Conservation (phyloP, 345 rosid genomes). For the Rhizophora mangle region DNA sequence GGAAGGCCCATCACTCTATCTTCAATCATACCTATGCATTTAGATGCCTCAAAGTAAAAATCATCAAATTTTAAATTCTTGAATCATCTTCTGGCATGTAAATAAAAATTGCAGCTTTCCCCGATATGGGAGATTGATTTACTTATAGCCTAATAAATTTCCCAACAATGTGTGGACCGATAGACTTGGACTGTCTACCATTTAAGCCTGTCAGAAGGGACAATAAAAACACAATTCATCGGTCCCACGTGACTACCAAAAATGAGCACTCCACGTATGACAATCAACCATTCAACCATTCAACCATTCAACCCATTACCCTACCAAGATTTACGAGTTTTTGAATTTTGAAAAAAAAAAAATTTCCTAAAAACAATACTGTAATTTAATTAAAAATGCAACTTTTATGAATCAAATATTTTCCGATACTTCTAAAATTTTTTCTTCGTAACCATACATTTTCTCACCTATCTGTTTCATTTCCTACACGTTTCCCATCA, state of each 20-base stretch:
- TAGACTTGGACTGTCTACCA: not conserved
- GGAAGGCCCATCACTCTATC: not conserved
- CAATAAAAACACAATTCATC: not conserved
- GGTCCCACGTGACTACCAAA: conserved; percentile 12
- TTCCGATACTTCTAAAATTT: no score
- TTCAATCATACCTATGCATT: not conserved
- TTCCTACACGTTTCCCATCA: not conserved
- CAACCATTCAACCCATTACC: not conserved
- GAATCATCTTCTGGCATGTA: not conserved
- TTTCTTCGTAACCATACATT: not conserved
- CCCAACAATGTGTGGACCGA: not conserved
- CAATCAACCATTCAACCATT: not conserved
- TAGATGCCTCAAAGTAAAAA: no score
- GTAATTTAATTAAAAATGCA: no score
- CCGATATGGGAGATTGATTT: not conserved
- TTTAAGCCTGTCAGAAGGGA: not conserved
- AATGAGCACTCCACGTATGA: not conserved
- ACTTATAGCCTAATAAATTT: conserved; percentile 8
- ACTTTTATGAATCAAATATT: no score
- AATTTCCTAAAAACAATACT: no score
- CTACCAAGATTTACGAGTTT: not conserved
- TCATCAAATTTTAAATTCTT: not conserved
- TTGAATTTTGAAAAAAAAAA: not conserved
- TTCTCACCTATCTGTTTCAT: not conserved
- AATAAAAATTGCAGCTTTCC: not conserved